A percentile compares a stretch with the other conserved stretches of the same genome.
phyloP scores from a whole-genome alignment of 2,329 filamentous ascomycete species.

The Coniochaeta sp. region DNA sequence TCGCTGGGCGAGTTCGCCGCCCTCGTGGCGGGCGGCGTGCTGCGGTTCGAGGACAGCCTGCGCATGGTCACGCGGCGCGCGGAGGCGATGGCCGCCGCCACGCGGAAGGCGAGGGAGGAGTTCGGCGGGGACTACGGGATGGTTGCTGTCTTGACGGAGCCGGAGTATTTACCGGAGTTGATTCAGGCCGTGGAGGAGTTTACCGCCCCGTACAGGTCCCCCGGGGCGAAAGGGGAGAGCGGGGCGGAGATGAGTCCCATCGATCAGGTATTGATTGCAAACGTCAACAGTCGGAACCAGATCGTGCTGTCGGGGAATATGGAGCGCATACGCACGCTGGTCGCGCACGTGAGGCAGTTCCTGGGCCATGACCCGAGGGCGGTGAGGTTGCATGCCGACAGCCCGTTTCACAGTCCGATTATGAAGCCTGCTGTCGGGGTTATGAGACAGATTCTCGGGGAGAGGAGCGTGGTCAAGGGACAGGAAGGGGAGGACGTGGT shows the following conservation, averaged over 20 bases:
- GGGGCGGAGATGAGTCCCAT: conserved; percentile 65
- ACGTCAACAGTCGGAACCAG: conserved; percentile 94
- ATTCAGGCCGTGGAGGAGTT: conserved; percentile 74
- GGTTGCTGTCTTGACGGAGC: conserved; percentile 87
- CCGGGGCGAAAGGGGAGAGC: conserved; percentile 62
- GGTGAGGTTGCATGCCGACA: conserved; percentile 79
- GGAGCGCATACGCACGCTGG: conserved; percentile 69
- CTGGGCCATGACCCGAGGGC: conserved; percentile 85
- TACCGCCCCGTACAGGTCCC: conserved; percentile 49
- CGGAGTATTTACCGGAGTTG: conserved; percentile 62
- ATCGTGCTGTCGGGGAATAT: conserved; percentile 89
- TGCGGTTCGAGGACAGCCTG: conserved; percentile 71
- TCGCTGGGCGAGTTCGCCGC: conserved; percentile 91
- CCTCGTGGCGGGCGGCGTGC: conserved; percentile 75
- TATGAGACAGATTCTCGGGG: conserved; percentile 62
- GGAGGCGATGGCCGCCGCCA: conserved; percentile 76
- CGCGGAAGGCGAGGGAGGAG: conserved; percentile 53
- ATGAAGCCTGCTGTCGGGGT: conserved; percentile 78
- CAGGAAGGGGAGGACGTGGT: conserved; percentile 57
- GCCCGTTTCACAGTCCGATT: conserved; percentile 84
- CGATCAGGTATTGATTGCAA: conserved; percentile 83
- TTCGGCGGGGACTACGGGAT: conserved; percentile 85
- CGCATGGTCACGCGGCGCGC: conserved; percentile 70
- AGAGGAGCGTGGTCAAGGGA: conserved; percentile 46
- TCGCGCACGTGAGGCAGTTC: conserved; percentile 83